These are phyloP conservation scores for Torulaspora pretoriensis DNA, from an alignment of 1,139 yeast genomes.

Conservation along the genomic window DNA sequence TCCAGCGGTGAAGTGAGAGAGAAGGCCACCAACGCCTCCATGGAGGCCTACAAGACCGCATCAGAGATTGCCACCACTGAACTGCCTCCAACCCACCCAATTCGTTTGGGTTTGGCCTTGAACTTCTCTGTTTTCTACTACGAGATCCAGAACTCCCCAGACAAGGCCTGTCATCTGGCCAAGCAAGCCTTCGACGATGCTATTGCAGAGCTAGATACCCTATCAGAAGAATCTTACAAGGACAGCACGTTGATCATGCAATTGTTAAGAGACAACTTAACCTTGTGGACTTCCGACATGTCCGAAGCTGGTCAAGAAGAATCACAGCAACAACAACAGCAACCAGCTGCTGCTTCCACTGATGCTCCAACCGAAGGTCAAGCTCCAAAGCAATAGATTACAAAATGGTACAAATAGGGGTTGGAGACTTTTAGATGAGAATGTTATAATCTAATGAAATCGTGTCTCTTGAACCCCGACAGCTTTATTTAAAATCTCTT, in stretches of 20 bases:
- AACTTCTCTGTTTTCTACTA: conserved; percentile 97
- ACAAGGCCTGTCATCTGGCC: conserved; percentile 97
- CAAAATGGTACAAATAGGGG: conserved; percentile 4
- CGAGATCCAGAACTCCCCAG: conserved; percentile 96
- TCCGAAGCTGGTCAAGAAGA: conserved; percentile 74
- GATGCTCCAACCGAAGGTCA: conserved; percentile 42
- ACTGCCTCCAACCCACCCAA: conserved; percentile 98
- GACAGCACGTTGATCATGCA: conserved; percentile 98
- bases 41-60: conserved; percentile 93
- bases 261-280: conserved; percentile 94
- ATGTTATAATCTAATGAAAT: conserved; percentile 12
- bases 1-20: conserved; percentile 88
- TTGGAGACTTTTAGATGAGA: not conserved
- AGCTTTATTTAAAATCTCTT: conserved; percentile 6
- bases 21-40: conserved; percentile 86
- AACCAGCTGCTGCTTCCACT: conserved; percentile 50
- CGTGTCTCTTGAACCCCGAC: conserved; percentile 7
- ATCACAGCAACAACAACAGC: conserved; percentile 26
- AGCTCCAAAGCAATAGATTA: conserved; percentile 27
- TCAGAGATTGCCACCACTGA: conserved; percentile 96
- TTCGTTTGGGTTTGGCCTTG: conserved; percentile 95
- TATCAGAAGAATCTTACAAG: conserved; percentile 96
- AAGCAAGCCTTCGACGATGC: conserved; percentile 99
- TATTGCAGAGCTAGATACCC: conserved; percentile 95
- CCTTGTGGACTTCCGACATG: conserved; percentile 97